phyloP scores from a whole-genome alignment of 2,329 filamentous ascomycete genomes.

The Fusarium odoratissimum region DNA sequence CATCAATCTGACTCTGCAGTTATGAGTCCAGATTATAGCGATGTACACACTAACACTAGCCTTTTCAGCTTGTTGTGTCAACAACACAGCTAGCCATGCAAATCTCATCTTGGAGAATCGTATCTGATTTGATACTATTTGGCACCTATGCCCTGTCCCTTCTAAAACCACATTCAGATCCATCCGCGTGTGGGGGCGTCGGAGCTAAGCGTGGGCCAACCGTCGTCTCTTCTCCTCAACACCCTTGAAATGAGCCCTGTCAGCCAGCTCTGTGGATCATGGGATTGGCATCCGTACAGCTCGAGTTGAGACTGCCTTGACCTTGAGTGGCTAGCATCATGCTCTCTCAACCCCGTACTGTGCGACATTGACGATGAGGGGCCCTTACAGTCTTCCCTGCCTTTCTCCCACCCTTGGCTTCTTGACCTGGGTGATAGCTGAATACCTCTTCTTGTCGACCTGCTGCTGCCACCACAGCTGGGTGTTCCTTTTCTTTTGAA shows the following conservation, averaged over 20 bases:
- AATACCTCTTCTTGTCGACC: constrained; percentile 41
- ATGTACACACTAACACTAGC: background rate
- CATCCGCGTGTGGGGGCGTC: constrained; percentile 35
- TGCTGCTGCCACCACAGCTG: constrained; percentile 35
- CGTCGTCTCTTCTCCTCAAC: constrained; percentile 23
- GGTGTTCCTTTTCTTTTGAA: constrained; percentile 27
- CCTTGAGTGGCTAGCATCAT: constrained; percentile 41
- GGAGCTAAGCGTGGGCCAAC: constrained; percentile 42
- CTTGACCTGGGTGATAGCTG: constrained; percentile 34
- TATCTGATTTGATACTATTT: constrained; percentile 29
- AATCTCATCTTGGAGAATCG: constrained; percentile 14
- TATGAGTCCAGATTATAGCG: background rate
- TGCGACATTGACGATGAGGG: constrained; percentile 39
- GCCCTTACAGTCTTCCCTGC: constrained; percentile 26
- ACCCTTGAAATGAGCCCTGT: constrained; percentile 42
- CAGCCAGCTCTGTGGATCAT: constrained; percentile 44
- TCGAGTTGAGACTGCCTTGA: constrained; percentile 41
- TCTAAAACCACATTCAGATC: constrained; percentile 31
- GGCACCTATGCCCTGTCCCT: constrained; percentile 13
- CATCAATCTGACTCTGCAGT: background rate
- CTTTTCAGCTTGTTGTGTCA: constrained; percentile 5
- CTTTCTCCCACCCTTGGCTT: constrained; percentile 32
- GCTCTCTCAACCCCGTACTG: constrained; percentile 37
- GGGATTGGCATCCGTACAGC: constrained; percentile 37
- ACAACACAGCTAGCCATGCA: constrained; percentile 10